These are phyloP conservation scores for Clarireedia paspali DNA, from an alignment of 2,329 filamentous ascomycete genomes.

Conservation along the genomic window DNA sequence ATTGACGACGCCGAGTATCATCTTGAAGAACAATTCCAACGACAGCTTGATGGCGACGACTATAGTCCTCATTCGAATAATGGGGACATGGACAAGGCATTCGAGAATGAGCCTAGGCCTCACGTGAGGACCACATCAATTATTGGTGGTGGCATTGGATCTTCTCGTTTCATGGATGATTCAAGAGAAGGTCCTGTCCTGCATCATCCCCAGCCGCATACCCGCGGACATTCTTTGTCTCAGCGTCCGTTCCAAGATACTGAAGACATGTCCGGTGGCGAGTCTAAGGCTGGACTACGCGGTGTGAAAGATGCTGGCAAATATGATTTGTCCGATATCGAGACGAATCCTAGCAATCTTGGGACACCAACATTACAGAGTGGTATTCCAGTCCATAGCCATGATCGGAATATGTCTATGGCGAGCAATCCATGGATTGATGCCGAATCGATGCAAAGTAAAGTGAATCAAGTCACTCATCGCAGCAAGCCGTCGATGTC, in stretches of 20 bases:
- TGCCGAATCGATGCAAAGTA: conserved; percentile 35
- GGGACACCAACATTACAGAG: conserved; percentile 53
- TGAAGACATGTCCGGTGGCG: conserved; percentile 31
- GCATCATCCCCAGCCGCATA: conserved; percentile 69
- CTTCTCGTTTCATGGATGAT: conserved; percentile 40
- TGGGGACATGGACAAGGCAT: conserved; percentile 18
- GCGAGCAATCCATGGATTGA: conserved; percentile 59
- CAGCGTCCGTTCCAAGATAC: conserved; percentile 57
- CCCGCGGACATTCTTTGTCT: conserved; percentile 62
- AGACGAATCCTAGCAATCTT: conserved; percentile 66
- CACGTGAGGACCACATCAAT: conserved; percentile 20
- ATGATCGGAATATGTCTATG: conserved; percentile 48
- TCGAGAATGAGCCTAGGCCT: conserved; percentile 12
- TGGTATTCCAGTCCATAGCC: conserved; percentile 40
- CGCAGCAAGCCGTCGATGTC: conserved; percentile 64
- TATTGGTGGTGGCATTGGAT: conserved; percentile 18
- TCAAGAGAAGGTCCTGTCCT: conserved; percentile 48
- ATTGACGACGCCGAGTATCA: conserved; percentile 83
- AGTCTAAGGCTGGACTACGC: conserved; percentile 16
- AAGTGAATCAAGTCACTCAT: conserved; percentile 44
- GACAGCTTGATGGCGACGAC: conserved; percentile 71
- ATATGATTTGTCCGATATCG: conserved; percentile 55
- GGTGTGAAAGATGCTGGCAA: conserved; percentile 15
- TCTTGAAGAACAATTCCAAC: conserved; percentile 69
- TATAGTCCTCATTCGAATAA: conserved; percentile 54